Evolutionary conservation across 768 basidiomycete species (phyloP), one percentile per base, ranked within the genome.

Genomic region (Amanita rubescens): DNA sequence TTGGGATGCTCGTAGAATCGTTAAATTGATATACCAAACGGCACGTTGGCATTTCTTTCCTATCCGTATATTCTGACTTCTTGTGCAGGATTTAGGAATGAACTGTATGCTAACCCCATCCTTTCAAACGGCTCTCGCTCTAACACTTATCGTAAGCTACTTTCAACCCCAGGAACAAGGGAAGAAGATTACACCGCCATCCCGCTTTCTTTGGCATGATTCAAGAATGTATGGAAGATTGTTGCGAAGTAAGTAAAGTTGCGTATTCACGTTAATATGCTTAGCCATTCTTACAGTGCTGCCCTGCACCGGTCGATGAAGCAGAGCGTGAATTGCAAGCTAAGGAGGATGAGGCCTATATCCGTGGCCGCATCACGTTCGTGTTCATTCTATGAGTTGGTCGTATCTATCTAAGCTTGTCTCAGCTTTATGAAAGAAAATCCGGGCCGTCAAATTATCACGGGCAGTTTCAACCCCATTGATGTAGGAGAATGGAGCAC

Each of bases 401-500:
- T 5, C 19, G 25, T 10, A 25, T 25, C 11, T 38, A 25, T 32
- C 22, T 49, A 37, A 49, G 3, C 12, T 53, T 20, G 12, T 6
- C 15, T 5, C 2, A 81, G 80, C 34, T 84, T 82, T 62, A 77
- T 83, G 17, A 64, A 78, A 57, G 78, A 82, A 49, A 75, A 84
- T 56, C 81, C 81, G 2, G 80, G 81, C 0, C 78, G 81, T 9
- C 82, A 84, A 61, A 76, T 67, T 35, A 75, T 84, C 37, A 76
- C 81, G 0, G 82, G 82, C 1, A 79, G 78, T 59, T 84, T 84
- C 70, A 78, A 81, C 50, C 82, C 82, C 0, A 83, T 84, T 60
- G 81, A 85, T 56, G 78, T 75, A 11, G 81, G 80, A 10, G 81
- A 83, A 70, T 85, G 82, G 83, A 74, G 75, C 53, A 79, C 71